Conservation (phyloP, 2,329 filamentous ascomycete species). For the Calonectria honghensis region DNA sequence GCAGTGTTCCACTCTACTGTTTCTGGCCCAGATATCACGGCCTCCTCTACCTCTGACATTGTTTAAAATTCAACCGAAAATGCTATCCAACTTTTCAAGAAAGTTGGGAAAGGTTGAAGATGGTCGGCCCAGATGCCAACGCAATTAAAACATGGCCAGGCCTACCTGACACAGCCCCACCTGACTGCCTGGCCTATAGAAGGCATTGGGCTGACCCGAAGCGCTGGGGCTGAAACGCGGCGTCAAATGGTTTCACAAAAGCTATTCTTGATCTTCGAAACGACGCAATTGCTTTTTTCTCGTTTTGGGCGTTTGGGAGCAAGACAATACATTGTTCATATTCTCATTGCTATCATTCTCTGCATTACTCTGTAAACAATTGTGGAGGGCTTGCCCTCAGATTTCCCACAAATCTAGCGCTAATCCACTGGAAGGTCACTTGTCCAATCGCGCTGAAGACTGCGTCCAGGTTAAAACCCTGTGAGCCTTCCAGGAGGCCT, state of each 20-base stretch:
- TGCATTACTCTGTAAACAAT: not conserved
- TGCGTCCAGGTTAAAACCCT: not conserved
- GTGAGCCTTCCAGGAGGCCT: not conserved
- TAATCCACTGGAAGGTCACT: not conserved
- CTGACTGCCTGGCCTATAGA: not conserved
- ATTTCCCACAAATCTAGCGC: not conserved
- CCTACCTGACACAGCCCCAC: constrained; percentile 14
- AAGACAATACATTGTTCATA: not conserved
- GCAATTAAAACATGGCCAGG: not conserved
- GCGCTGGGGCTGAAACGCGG: constrained; percentile 2
- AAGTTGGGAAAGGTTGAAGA: not conserved
- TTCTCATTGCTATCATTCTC: not conserved
- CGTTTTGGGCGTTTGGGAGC: not conserved
- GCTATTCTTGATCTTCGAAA: not conserved
- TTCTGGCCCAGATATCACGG: not conserved
- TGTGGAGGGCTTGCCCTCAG: not conserved
- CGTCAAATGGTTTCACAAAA: not conserved
- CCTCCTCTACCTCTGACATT: not conserved
- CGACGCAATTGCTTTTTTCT: not conserved
- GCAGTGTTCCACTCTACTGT: not conserved
- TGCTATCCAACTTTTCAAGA: not conserved
- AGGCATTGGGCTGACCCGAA: not conserved
- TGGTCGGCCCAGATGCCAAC: not conserved
- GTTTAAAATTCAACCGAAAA: not conserved
- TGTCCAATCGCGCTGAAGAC: not conserved